Percentiles rank a stretch among this genome's conserved stretches.
Conservation (phyloP, 768 basidiomycete species). For the Hypsizygus marmoreus region DNA sequence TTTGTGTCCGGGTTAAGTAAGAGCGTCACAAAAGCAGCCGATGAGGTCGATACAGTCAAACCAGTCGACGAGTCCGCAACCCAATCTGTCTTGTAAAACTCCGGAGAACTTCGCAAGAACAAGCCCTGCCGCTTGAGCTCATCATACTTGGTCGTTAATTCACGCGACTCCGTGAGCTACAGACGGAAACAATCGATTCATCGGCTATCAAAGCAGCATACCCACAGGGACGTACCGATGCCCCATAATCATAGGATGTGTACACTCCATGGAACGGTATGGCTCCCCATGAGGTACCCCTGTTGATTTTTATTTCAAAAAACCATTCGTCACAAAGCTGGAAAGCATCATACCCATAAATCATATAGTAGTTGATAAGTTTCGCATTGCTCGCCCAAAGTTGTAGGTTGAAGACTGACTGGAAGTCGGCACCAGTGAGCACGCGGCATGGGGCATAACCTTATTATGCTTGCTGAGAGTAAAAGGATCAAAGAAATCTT, state of each 20-base stretch:
- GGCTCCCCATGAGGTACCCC: slow-evolving; percentile 86
- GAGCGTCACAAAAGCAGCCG: slow-evolving; percentile 58
- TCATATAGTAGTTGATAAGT: slow-evolving; percentile 83
- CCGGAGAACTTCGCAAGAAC: slow-evolving; percentile 77
- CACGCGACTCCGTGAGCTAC: slow-evolving; percentile 66
- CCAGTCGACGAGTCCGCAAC: slow-evolving; percentile 63
- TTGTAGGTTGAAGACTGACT: slow-evolving; percentile 77
- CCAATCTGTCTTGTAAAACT: slow-evolving; percentile 80
- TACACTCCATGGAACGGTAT: slow-evolving; percentile 79
- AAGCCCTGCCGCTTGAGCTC: slow-evolving; percentile 79
- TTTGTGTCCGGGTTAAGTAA: slow-evolving; percentile 69
- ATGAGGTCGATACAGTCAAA: slow-evolving; percentile 37
- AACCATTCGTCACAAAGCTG: background rate
- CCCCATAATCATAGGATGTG: slow-evolving; percentile 83
- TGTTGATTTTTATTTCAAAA: slow-evolving; percentile 24
- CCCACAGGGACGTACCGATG: slow-evolving; percentile 38
- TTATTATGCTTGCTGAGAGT: slow-evolving; percentile 17
- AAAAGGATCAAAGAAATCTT: background rate
- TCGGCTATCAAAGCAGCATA: background rate
- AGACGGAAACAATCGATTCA: background rate
- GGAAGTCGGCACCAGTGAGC: slow-evolving; percentile 73
- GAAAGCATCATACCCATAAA: slow-evolving; percentile 60
- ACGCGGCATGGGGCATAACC: slow-evolving; percentile 66
- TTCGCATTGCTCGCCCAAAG: slow-evolving; percentile 84
- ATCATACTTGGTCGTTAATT: slow-evolving; percentile 65